These are phyloP conservation scores for Globisporangium nodosum DNA, from an alignment of 352 stramenopile genomes.

Conservation along the genomic window DNA sequence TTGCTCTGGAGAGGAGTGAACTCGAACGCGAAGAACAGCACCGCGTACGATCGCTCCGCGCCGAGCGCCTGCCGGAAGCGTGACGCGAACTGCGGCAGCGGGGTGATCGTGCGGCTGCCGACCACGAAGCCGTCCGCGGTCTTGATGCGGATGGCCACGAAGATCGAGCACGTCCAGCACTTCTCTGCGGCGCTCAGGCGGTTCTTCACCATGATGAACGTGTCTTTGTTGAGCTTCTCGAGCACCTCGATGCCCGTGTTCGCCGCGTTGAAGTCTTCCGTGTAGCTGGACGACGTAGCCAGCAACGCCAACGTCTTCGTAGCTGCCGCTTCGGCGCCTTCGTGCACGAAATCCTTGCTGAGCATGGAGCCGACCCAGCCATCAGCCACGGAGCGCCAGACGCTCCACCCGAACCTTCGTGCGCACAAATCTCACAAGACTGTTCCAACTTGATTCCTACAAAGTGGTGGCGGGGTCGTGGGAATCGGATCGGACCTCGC, in stretches of 20 bases:
- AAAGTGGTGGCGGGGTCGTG: no score
- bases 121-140: slow-evolving; percentile 13
- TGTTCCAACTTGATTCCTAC: no score
- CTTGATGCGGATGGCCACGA: slow-evolving; percentile 1
- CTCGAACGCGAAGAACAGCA: slow-evolving; percentile 8
- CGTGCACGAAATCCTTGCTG: slow-evolving; percentile 33
- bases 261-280: slow-evolving; percentile 19
- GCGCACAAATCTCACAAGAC: no score
- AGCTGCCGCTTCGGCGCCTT: slow-evolving; percentile 16
- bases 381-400: slow-evolving; percentile 25
- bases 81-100: slow-evolving; percentile 14
- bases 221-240: slow-evolving; percentile 15
- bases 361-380: slow-evolving; percentile 34
- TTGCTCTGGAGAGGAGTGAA: slow-evolving; percentile 12
- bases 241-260: slow-evolving; percentile 26
- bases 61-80: slow-evolving; percentile 9
- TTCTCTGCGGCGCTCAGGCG: slow-evolving; percentile 11
- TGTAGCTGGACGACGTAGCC: background rate
- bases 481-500: no score
- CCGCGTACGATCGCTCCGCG: slow-evolving; percentile 15
- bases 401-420: slow-evolving; percentile 24
- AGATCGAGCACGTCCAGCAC: slow-evolving; percentile 4
- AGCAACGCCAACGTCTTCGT: slow-evolving; percentile 25
- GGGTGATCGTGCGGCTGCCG: slow-evolving; percentile 18
- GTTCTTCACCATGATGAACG: slow-evolving; percentile 15